Evolutionary conservation across 2,329 filamentous ascomycete species (phyloP).

Genomic region (Ophiosphaerella herpotricha): DNA sequence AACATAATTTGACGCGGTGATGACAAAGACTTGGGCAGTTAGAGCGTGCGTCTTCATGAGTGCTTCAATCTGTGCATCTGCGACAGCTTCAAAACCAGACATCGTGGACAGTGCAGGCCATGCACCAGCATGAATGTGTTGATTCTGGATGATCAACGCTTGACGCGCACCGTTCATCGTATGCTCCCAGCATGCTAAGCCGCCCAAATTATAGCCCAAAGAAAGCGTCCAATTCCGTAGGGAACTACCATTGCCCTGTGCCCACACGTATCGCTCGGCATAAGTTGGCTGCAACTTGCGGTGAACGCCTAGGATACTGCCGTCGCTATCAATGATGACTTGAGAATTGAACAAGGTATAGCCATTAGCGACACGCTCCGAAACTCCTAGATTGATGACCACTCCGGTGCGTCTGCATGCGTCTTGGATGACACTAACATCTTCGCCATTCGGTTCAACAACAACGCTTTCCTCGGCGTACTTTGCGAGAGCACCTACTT

Average conservation of each 20-base stretch:
- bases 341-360: constrained; percentile 46
- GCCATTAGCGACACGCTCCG: constrained; percentile 39
- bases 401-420: constrained; percentile 39
- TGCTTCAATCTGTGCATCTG: constrained; percentile 53
- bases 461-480: constrained; percentile 44
- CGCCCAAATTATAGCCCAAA: constrained; percentile 42
- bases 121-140: constrained; percentile 44
- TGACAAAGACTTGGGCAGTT: constrained; percentile 52
- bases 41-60: constrained; percentile 54
- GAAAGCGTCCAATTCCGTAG: constrained; percentile 37
- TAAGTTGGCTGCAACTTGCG: constrained; percentile 47
- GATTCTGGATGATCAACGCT: constrained; percentile 39
- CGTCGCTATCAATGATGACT: constrained; percentile 40
- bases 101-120: constrained; percentile 47
- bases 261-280: constrained; percentile 43
- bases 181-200: constrained; percentile 46
- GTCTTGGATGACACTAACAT: constrained; percentile 38
- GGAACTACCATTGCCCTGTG: constrained; percentile 40
- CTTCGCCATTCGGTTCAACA: constrained; percentile 36
- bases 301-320: constrained; percentile 43
- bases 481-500: constrained; percentile 37
- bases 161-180: constrained; percentile 47
- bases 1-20: constrained; percentile 50
- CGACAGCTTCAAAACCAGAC: constrained; percentile 48
- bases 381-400: constrained; percentile 42